These are phyloP conservation scores for Camelina sativa DNA, from an alignment of 345 rosid species.

Conservation along the genomic window DNA sequence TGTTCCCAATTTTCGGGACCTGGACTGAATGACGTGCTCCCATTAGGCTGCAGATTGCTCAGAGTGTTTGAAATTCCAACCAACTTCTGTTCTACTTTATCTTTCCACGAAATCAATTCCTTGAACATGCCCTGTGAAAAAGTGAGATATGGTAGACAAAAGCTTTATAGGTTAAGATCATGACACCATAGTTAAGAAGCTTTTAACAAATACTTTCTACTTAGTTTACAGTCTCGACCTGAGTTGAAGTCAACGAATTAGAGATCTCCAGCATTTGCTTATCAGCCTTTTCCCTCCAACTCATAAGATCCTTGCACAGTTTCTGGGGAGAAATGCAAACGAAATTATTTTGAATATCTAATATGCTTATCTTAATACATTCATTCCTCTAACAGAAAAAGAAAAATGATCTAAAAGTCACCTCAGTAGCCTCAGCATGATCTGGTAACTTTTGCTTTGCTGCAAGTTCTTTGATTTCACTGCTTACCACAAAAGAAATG, in stretches of 20 bases:
- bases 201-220: constrained; percentile 9
- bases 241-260: constrained; percentile 66
- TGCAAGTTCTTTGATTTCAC: constrained; percentile 61
- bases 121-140: constrained; percentile 58
- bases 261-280: constrained; percentile 64
- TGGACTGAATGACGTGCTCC: constrained; percentile 56
- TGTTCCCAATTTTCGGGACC: constrained; percentile 81
- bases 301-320: constrained; percentile 56
- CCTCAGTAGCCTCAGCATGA: constrained; percentile 60
- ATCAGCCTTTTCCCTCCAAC: constrained; percentile 69
- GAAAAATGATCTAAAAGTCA: constrained; percentile 38
- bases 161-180: constrained; percentile 22
- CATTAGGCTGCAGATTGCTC: constrained; percentile 61
- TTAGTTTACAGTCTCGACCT: constrained; percentile 51
- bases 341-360: constrained; percentile 11
- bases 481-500: constrained; percentile 42
- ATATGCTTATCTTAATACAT: constrained; percentile 17
- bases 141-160: constrained; percentile 19
- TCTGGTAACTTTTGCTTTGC: constrained; percentile 57
- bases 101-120: constrained; percentile 69
- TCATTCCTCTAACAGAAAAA: constrained; percentile 7
- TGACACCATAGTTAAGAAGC: constrained; percentile 1
- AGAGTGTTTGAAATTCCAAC: constrained; percentile 60
- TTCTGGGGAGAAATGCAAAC: constrained; percentile 48
- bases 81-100: constrained; percentile 70